Evolutionary conservation across 345 rosid genomes (phyloP), one percentile per base, ranked within the genome.

Genomic region (Dovyalis caffra): DNA sequence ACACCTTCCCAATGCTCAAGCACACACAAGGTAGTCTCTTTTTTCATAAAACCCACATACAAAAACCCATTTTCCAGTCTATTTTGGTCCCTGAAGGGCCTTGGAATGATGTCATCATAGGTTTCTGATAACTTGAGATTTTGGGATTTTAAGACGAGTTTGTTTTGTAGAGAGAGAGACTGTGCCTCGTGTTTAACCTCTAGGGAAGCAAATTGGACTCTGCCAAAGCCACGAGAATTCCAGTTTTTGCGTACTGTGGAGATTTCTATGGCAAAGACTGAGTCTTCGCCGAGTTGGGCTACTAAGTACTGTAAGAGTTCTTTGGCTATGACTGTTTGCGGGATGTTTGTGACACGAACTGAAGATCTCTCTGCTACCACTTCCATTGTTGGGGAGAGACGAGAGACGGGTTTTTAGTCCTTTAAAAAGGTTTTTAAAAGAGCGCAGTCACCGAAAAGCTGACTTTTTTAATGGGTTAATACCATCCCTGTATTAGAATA

Each of bases 191-290:
- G 77, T 64, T 78, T 84, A 78, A 65, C 80, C 40, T 87, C 88
- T 70, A 89, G 80, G 53, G 94, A 78, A 74, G 92, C 21, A 87
- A 95, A 93, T 73, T 91, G 98, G 58, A 93, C 90, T 35, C 89
- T 90, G 10, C 96, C 96, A 70, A 77, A 87, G 82, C 90, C 87
- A 2, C 97, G 88, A 67, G 99, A 85, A 79, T 88, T 95, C 98
- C 97, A 91, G 77, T 88, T 87, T 25, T 77, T 86, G 80, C 82
- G 93, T 43, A 86, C 82, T 0, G 93, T 86, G 34, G 73, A 71
- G 77, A 93, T 91, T 77, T 95, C 93, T 72, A 95, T 66, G 47
- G 98, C 97, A 79, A 79, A 91, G 75, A 93, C 85, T 6, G 98
- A 74, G 82, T 85, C 87, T 14, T 70, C 64, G 64, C 92, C 97